Base-by-base conservation (phyloP, 148 eudicot genomes). In the Fallopia convolvulus region DNA sequence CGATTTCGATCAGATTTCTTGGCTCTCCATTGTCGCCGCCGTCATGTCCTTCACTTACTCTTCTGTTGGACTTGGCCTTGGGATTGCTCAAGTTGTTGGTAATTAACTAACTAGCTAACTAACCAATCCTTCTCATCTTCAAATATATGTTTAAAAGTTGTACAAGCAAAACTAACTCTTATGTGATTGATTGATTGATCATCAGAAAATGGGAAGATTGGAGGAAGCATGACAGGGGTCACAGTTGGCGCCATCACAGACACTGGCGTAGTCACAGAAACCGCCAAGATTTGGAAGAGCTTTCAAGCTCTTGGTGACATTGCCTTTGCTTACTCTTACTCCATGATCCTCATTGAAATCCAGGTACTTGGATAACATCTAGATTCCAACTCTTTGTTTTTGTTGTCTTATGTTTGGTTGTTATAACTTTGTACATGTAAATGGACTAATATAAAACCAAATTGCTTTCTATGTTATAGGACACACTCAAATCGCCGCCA, bases 401-500 rank as follows among this genome's bases (percentile, higher is more conserved):
- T 6, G 7, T 26, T 26, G 30, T 26, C 30, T 26, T 26, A 44
- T 6, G 47, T 44, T 44, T 44, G 47, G 47, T 44, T 44, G 10
- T 8, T 44, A 6, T 44, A 6, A 6, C 10, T 44, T 26, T 26
- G 30, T 26, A 26, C 30, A 26, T 44, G 10, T 44, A 13, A 13
- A 50, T 12, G n/a, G n/a, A 50, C 5, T 50, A 50, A 17, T 15
- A 1, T 13, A 50, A 50, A 3, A 50, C 4, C 5, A 4, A 50
- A 50, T 12, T 14, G 2, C 14, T 50, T 50, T 13, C 13, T 18
- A 10, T 63, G 39, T 1, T 14, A 44, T 13, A 94, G 99, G 97
- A 93, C 68, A 95, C 97, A 6, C 77, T 92, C 85, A 89, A 82
- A 83, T 85, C 91, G 8, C 87, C 89, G 58, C 91, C 93, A 41